Conservation (phyloP, 1,139 yeast species). For the Ashbya aceris region DNA sequence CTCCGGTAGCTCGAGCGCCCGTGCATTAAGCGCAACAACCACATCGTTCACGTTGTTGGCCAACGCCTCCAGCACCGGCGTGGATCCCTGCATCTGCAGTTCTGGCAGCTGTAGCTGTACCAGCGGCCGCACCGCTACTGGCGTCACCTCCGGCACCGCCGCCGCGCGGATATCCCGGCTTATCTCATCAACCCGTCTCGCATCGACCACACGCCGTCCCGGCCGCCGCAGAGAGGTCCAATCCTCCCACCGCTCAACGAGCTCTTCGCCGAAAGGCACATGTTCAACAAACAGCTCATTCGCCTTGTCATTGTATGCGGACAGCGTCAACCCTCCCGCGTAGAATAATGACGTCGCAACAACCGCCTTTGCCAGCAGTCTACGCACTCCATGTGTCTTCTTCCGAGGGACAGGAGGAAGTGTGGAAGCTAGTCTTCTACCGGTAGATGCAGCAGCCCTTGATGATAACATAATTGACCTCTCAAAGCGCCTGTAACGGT, state of each 20-base stretch:
- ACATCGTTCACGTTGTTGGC: constrained; percentile 45
- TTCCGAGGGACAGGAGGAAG: constrained; percentile 10
- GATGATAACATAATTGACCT: too few relatives aligned
- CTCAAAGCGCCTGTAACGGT: too few relatives aligned
- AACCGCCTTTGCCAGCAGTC: constrained; percentile 30
- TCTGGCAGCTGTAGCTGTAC: constrained; percentile 8
- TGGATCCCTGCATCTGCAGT: constrained; percentile 25
- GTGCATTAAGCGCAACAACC: constrained; percentile 41
- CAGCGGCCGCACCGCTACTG: constrained; percentile 1
- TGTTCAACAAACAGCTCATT: constrained; percentile 46
- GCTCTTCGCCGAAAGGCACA: constrained; percentile 50
- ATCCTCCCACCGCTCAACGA: constrained; percentile 41
- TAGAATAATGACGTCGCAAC: constrained; percentile 33
- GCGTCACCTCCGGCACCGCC: neutral
- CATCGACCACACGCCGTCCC: neutral
- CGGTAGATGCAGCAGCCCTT: too few relatives aligned
- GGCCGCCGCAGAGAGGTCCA: constrained; percentile 24
- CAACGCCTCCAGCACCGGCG: constrained; percentile 41
- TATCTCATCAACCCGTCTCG: constrained; percentile 32
- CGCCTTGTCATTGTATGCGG: constrained; percentile 36
- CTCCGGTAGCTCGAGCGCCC: constrained; percentile 26
- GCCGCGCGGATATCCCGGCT: constrained; percentile 23
- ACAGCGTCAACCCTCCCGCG: constrained; percentile 37
- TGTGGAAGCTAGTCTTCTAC: constrained; percentile 6
- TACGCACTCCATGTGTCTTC: constrained; percentile 26